Evolutionary conservation across 495 filamentous ascomycete species (phyloP), one percentile per base, ranked within the genome.

Genomic region (Xylaria venustula): DNA sequence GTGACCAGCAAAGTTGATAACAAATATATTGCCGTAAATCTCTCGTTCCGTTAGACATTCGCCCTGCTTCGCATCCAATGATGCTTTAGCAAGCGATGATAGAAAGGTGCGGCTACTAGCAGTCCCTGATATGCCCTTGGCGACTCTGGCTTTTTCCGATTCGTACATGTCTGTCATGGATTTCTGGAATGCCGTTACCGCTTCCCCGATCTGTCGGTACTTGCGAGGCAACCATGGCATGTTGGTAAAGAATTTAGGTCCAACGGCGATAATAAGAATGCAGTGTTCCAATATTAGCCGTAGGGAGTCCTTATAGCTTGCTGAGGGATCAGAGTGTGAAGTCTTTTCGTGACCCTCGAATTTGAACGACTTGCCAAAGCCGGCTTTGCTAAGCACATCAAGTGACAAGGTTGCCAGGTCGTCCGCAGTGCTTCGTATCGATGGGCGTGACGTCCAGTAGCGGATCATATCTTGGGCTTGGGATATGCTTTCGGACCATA

Each of bases 1-100:
- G 59, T 81, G 80, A 0, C 83, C 84, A 2, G 83, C 84, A 26
- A 79, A 73, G 28, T 73, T 84, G 61, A 85, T 82, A 3, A 80
- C 70, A 51, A 83, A 86, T 20, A 85, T 75, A 49, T 83, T 83
- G 40, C 81, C 81, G 20, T 73, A 78, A 15, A 84, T 76, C 56
- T 82, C 81, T 9, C 3, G 34, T 50, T 72, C 60, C 17, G 58
- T 68, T 3, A 66, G 65, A 3, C 63, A 62, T 1, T 64, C 62
- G 34, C 50, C 54, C 1, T 55, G 45, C 19, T 61, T 62, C 0
- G 58, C 57, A 20, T 51, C 32, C 4, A 52, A 15, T 19, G 49
- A 52, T 52, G 49, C 49, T 52, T 52, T 52, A 14, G 49, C 49
- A 7, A 52, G 20, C 7, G 49, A 52, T 12, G 49, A 52, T 23